Evolutionary conservation across 2,329 filamentous ascomycete species (phyloP), one percentile per base, ranked within the genome.

Genomic region (Penicillium verrucosum): DNA sequence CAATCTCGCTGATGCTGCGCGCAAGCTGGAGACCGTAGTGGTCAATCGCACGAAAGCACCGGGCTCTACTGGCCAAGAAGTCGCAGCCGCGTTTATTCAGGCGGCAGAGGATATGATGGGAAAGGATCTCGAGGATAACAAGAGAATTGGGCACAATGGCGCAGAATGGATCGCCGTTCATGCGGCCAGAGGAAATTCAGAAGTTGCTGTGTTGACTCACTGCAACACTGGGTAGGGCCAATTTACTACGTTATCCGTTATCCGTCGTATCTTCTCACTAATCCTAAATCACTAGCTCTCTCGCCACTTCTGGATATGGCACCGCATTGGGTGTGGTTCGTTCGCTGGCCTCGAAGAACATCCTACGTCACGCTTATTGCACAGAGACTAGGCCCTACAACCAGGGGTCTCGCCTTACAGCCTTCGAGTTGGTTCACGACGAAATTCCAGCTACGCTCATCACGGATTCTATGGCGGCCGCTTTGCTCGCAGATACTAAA

Each of bases 341-440:
- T 56, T 90, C 89, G 5, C 81, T 99, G 5, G 84, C 90, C 68
- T 76, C 83, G 12, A 81, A 81, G 54, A 80, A 81, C 5, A 80
- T 84, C 7, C 82, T 99, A 25, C 81, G 86, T 60, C 92, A 92
- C 69, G 93, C 92, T 38, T 99, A 91, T 79, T 99, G 93, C 79
- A 96, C 93, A 47, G 94, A 99, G 78, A 99, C 94, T 3, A 85
- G 94, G 34, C 94, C 94, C 0, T 99, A 99, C 77, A 99, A 99
- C 78, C 94, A 99, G 78, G 94, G 94, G 54, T 96, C 92, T 50
- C 86, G 94, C 21, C 81, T 99, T 57, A 99, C 94, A 5, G 92
- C 94, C 8, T 99, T 95, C 73, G 94, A 99, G 77, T 84, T 99
- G n/a, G 89, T 95, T 8, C 93, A 92, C 71, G 94, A 99, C 74